phyloP scores from a whole-genome alignment of 2,329 filamentous ascomycete genomes.

The Aureobasidium sp. region DNA sequence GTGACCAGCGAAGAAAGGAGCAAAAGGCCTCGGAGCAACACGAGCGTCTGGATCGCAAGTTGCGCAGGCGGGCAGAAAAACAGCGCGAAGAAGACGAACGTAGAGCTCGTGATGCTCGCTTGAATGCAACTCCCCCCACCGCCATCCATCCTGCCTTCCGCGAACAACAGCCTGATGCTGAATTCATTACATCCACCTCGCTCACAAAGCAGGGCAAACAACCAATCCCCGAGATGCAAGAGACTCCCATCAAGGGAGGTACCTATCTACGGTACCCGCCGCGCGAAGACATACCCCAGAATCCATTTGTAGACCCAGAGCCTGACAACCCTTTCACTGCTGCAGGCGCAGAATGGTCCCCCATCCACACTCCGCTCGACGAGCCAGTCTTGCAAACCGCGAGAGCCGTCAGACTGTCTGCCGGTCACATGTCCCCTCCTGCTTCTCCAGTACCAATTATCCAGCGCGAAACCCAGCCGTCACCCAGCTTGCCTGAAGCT shows the following conservation, averaged over 20 bases:
- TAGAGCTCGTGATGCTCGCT: constrained; percentile 39
- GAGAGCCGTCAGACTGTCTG: constrained; percentile 38
- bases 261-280: constrained; percentile 18
- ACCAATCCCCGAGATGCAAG: background rate
- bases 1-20: constrained; percentile 73
- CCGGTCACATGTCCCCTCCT: constrained; percentile 27
- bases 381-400: constrained; percentile 42
- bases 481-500: constrained; percentile 46
- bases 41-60: constrained; percentile 54
- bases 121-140: constrained; percentile 16
- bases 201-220: constrained; percentile 7
- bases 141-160: constrained; percentile 28
- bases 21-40: constrained; percentile 61
- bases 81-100: constrained; percentile 47
- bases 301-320: constrained; percentile 21
- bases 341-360: constrained; percentile 18
- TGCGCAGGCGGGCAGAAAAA: constrained; percentile 58
- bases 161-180: constrained; percentile 9
- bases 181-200: background rate
- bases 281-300: constrained; percentile 14
- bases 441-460: constrained; percentile 31
- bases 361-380: constrained; percentile 34
- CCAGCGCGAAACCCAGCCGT: constrained; percentile 32
- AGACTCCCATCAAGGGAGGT: constrained; percentile 18
- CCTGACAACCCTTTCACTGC: constrained; percentile 15